Conservation (phyloP, 1,139 yeast species). For the Pneumocystis wakefieldiae region DNA sequence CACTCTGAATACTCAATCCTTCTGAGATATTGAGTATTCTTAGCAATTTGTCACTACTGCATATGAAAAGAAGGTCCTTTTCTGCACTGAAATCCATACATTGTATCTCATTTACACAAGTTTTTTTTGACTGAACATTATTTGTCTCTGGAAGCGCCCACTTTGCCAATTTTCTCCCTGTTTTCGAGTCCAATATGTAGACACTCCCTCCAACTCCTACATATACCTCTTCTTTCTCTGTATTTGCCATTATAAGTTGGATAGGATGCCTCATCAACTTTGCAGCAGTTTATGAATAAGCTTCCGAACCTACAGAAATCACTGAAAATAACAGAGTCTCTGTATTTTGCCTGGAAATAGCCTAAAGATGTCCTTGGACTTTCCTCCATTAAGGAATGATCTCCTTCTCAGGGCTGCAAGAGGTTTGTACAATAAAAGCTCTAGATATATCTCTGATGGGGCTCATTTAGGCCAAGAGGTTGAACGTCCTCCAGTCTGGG, state of each 20-base stretch:
- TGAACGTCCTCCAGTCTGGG: conserved; percentile 97
- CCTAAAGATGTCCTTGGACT: conserved; percentile 17
- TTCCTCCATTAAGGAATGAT: conserved; percentile 72
- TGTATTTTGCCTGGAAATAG: conserved; percentile 1
- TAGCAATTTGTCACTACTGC: not conserved
- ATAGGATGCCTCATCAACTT: not conserved
- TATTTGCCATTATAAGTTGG: not conserved
- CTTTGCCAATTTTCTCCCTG: not conserved
- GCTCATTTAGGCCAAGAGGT: conserved; percentile 44
- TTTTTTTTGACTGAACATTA: not conserved
- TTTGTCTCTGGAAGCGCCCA: not conserved
- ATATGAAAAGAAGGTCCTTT: not conserved
- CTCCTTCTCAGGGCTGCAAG: conserved; percentile 78
- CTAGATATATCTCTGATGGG: conserved; percentile 16
- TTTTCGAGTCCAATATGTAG: not conserved
- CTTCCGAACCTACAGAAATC: not conserved
- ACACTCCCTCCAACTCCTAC: not conserved
- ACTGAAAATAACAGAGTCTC: not conserved
- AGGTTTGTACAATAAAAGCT: conserved; percentile 21
- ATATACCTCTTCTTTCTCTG: not conserved
- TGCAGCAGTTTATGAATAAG: not conserved
- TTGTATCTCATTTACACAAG: not conserved
- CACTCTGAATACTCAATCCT: not conserved
- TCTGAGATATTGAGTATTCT: not conserved
- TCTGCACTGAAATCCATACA: not conserved